Conservation (phyloP, 768 basidiomycete species). For the Tricholoma terreum region DNA sequence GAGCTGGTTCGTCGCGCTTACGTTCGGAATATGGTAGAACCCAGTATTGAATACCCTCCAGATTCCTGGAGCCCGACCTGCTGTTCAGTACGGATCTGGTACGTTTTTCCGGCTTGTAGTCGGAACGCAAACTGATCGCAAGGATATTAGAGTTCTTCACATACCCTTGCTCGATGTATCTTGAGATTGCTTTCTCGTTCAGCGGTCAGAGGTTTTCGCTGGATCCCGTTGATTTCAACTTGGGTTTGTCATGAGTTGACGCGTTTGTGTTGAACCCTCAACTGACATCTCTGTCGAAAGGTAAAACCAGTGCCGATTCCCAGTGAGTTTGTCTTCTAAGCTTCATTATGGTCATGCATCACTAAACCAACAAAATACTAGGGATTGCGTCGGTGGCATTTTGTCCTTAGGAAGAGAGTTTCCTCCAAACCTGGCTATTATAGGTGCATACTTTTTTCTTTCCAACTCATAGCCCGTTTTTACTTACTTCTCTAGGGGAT, state of each 20-base stretch:
- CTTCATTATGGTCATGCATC: not conserved
- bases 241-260: not conserved
- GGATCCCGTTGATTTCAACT: not conserved
- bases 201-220: not conserved
- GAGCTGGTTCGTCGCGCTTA: conserved; percentile 26
- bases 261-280: no score
- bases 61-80: conserved; percentile 48
- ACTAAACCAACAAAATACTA: conserved; percentile 15
- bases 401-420: conserved; percentile 44
- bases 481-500: conserved; percentile 36
- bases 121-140: not conserved
- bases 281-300: conserved; percentile 8
- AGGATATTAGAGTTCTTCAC: conserved; percentile 44
- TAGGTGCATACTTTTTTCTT: conserved; percentile 37
- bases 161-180: conserved; percentile 44
- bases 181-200: not conserved
- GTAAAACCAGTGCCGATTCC: conserved; percentile 19
- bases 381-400: conserved; percentile 56
- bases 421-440: conserved; percentile 52
- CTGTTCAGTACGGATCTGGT: conserved; percentile 43
- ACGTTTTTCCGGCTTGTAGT: not conserved
- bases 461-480: not conserved
- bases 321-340: conserved; percentile 15
- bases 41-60: conserved; percentile 15
- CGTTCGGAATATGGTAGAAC: not conserved